Conservation (phyloP, 2,329 filamentous ascomycete genomes). For the Colletotrichum paranaense region DNA sequence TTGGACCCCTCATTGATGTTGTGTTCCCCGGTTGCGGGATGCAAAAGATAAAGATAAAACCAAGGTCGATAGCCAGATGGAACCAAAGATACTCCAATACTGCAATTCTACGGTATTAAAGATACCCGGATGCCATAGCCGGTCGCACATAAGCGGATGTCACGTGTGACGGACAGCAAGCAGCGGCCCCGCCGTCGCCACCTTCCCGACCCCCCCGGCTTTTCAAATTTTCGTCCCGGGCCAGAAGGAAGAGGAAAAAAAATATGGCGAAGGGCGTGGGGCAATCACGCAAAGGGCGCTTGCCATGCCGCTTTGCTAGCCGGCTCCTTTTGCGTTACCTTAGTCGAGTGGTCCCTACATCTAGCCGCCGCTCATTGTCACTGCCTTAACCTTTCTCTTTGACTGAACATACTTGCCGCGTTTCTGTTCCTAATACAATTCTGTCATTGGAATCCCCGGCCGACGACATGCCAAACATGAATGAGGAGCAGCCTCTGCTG, state of each 20-base stretch:
- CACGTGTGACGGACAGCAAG: constrained; percentile 1
- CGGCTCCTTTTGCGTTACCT: background rate
- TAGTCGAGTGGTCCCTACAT: background rate
- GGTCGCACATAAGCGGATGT: background rate
- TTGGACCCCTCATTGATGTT: background rate
- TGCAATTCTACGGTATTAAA: background rate
- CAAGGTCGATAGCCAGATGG: background rate
- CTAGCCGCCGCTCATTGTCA: background rate
- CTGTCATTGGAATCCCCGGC: background rate
- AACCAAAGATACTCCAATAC: background rate
- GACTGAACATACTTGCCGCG: background rate
- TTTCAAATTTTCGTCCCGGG: background rate
- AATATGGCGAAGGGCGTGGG: constrained; percentile 23
- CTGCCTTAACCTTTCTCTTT: background rate
- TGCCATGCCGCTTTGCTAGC: background rate
- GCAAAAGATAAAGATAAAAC: too few species aligned
- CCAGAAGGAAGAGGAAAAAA: background rate
- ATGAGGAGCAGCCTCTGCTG: constrained; percentile 27
- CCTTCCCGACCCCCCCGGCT: constrained; percentile 7
- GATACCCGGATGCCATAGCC: background rate
- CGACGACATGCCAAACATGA: background rate
- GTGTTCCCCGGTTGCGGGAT: background rate
- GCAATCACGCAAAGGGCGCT: constrained; percentile 25
- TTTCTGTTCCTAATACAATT: background rate
- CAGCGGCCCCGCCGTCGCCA: constrained; percentile 20